phyloP scores from a whole-genome alignment of 2,329 filamentous ascomycete genomes.

The Pyricularia pennisetigena region DNA sequence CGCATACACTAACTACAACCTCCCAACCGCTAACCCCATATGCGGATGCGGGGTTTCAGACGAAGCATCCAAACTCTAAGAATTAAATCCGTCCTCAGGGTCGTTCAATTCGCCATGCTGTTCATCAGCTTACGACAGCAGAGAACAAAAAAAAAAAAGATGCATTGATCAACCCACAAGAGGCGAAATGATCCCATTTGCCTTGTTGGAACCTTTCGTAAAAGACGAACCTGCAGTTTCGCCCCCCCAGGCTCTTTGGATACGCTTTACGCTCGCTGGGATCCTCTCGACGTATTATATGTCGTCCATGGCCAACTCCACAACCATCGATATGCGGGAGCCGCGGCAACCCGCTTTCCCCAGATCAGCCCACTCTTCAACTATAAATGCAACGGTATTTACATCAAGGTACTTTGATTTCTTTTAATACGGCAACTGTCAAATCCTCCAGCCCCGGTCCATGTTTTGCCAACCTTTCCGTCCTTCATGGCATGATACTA shows the following conservation, averaged over 20 bases:
- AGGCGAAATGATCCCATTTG: background rate
- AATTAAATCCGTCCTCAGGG: background rate
- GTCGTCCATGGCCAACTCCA: background rate
- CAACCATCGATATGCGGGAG: background rate
- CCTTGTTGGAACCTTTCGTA: background rate
- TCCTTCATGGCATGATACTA: background rate
- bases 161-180: background rate
- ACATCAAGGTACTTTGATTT: background rate
- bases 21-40: background rate
- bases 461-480: background rate
- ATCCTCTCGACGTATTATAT: background rate
- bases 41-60: background rate
- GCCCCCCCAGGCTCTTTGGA: background rate
- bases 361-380: background rate
- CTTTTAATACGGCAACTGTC: background rate
- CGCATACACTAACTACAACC: no score
- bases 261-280: background rate
- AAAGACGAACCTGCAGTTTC: background rate
- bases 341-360: background rate
- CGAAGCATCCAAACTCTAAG: background rate
- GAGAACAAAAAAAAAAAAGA: background rate
- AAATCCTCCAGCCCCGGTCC: background rate
- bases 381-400: background rate
- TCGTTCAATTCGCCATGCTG: background rate
- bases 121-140: background rate